Evolutionary conservation across 305 asterid species (phyloP).

Genomic region (Solanum hybrid): DNA sequence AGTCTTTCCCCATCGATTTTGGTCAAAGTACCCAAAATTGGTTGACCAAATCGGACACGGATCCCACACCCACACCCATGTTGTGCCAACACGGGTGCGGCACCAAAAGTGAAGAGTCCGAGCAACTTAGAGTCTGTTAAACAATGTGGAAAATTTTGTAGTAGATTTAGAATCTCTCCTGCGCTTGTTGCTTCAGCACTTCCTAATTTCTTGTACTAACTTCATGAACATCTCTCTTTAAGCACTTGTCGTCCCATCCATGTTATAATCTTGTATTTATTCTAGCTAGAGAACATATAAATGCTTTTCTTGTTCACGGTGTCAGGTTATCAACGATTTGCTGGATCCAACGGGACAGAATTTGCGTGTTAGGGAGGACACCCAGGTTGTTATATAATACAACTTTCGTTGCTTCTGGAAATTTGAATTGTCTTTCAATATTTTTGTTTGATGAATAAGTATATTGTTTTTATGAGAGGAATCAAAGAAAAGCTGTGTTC

Average conservation of each 20-base stretch:
- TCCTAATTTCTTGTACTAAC: neutral
- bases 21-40: too few species aligned
- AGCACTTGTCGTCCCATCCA: neutral
- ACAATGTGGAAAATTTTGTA: neutral
- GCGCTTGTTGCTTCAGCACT: neutral
- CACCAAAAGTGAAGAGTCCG: neutral
- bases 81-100: neutral
- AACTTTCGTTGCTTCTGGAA: neutral
- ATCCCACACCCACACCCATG: neutral
- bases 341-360: slow-evolving; percentile 98
- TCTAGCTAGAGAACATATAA: neutral
- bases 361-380: slow-evolving; percentile 96
- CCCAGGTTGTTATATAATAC: slow-evolving; percentile 49
- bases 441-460: neutral
- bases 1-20: too few species aligned
- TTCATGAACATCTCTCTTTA: neutral
- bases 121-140: neutral
- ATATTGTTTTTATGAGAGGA: neutral
- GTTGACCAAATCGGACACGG: too few species aligned
- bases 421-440: neutral
- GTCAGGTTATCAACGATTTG: slow-evolving; percentile 91
- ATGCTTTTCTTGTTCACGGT: slow-evolving; percentile 9
- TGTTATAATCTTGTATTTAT: neutral
- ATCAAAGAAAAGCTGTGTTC: neutral
- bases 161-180: neutral